Evolutionary conservation across 495 filamentous ascomycete genomes (phyloP).

Genomic region (Staphylotrichum longicolle): DNA sequence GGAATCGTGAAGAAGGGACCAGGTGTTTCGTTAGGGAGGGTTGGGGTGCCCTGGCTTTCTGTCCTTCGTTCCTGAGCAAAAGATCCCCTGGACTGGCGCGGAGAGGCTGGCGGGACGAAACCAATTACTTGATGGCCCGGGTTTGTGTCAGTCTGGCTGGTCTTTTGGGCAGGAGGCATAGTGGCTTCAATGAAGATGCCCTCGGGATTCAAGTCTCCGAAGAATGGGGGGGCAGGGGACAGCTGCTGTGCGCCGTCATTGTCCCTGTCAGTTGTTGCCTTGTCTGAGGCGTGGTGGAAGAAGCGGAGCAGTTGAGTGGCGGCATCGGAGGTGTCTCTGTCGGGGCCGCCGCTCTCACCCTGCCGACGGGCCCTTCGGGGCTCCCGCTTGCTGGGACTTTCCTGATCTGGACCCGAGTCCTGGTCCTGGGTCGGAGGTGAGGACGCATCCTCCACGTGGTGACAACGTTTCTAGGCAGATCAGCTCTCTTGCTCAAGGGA

Average conservation of each 20-base stretch:
- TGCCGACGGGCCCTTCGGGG: background rate
- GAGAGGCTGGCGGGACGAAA: slow-evolving; percentile 9
- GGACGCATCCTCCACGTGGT: slow-evolving; percentile 13
- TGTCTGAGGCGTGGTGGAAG: slow-evolving; percentile 24
- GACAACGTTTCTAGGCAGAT: slow-evolving; percentile 25
- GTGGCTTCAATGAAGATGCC: slow-evolving; percentile 49
- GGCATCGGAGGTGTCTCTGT: slow-evolving; percentile 28
- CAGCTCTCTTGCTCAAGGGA: background rate
- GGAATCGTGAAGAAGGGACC: slow-evolving; percentile 16
- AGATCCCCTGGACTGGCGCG: background rate
- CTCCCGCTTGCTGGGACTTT: no score
- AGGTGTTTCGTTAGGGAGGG: background rate
- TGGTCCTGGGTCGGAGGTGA: background rate
- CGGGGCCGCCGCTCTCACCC: background rate
- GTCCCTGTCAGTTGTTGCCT: background rate
- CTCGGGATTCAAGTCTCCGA: slow-evolving; percentile 55
- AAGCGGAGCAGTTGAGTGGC: slow-evolving; percentile 30
- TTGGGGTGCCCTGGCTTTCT: background rate
- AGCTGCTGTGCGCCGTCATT: background rate
- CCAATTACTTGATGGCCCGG: background rate
- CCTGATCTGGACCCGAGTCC: no score
- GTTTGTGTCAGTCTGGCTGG: background rate
- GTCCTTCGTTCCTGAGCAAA: background rate
- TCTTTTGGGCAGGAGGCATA: slow-evolving; percentile 27
- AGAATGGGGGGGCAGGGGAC: slow-evolving; percentile 40